These are phyloP conservation scores for Porogramme epimiltina DNA, from an alignment of 1,284 basidiomycete species.

Conservation along the genomic window DNA sequence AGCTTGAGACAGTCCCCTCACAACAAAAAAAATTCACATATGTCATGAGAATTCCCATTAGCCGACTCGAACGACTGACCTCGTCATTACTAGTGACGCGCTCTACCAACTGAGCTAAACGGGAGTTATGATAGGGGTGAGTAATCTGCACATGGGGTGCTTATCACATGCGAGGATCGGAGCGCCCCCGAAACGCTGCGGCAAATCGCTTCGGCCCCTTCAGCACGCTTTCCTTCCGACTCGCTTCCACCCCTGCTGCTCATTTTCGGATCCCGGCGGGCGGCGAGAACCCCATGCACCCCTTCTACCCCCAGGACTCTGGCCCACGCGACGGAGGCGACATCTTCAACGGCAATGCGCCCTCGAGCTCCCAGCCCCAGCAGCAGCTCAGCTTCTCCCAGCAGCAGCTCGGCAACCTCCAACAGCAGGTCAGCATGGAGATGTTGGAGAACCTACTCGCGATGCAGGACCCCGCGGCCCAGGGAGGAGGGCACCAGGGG, in stretches of 20 bases:
- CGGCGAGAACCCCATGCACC: slow-evolving; percentile 41
- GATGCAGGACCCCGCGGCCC: slow-evolving; percentile 31
- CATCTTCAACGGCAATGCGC: slow-evolving; percentile 18
- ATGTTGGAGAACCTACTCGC: slow-evolving; percentile 53
- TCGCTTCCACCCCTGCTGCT: slow-evolving; percentile 14
- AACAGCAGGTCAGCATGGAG: slow-evolving; percentile 44
- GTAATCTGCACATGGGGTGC: not conserved
- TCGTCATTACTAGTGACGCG: slow-evolving; percentile 39
- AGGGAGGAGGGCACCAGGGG: slow-evolving; percentile 17
- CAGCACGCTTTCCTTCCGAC: not conserved
- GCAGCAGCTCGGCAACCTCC: slow-evolving; percentile 28
- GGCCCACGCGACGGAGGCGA: slow-evolving; percentile 19
- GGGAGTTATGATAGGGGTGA: slow-evolving; percentile 14
- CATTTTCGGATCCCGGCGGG: slow-evolving; percentile 34
- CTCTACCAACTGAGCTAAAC: slow-evolving; percentile 61
- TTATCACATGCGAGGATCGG: not conserved
- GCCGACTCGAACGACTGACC: slow-evolving; percentile 57
- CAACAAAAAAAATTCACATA: not conserved
- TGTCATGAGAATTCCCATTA: slow-evolving; percentile 40
- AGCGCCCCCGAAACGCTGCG: not conserved
- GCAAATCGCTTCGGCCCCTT: not conserved
- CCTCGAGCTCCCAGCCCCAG: slow-evolving; percentile 22
- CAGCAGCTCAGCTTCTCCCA: slow-evolving; percentile 20
- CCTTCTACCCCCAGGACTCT: slow-evolving; percentile 40
- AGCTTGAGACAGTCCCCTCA: no score